Percentiles rank a stretch among this genome's conserved stretches.
These are phyloP conservation scores for Lichenothelia convexa DNA, from an alignment of 495 filamentous ascomycete genomes.

Conservation along the genomic window DNA sequence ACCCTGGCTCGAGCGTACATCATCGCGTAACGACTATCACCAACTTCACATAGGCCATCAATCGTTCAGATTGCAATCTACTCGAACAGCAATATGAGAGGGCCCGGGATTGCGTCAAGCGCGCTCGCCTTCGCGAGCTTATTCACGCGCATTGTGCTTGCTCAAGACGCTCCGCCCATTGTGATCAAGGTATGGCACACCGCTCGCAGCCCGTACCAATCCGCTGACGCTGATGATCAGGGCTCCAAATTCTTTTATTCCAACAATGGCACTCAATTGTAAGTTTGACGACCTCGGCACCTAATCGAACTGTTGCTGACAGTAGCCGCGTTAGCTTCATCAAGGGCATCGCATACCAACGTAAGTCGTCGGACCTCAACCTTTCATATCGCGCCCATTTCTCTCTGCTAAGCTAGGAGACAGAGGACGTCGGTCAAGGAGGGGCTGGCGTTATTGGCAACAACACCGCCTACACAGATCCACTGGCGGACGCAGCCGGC, in stretches of 20 bases:
- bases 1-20: too few relatives aligned
- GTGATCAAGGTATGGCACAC: slow-evolving; percentile 20
- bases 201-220: too few relatives aligned
- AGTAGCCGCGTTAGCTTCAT: slow-evolving; percentile 36
- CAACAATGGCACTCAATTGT: slow-evolving; percentile 64
- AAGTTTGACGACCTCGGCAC: slow-evolving; percentile 14
- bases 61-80: too few relatives aligned
- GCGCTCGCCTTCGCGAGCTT: slow-evolving; percentile 15
- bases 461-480: slow-evolving; percentile 34
- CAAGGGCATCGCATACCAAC: slow-evolving; percentile 78
- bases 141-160: slow-evolving; percentile 13
- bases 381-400: too few relatives aligned
- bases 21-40: too few relatives aligned
- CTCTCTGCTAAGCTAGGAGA: slow-evolving; percentile 4
- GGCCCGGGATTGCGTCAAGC: slow-evolving; percentile 8
- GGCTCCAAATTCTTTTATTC: slow-evolving; percentile 69
- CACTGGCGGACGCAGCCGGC: slow-evolving; percentile 46
- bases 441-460: slow-evolving; percentile 22
- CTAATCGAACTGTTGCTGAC: background rate
- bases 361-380: slow-evolving; percentile 18
- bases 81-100: slow-evolving; percentile 8
- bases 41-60: background rate
- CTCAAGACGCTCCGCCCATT: slow-evolving; percentile 20
- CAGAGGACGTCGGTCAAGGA: slow-evolving; percentile 32
- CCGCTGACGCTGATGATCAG: too few relatives aligned